These are phyloP conservation scores for Trichosporon faecale DNA, from an alignment of 1,284 basidiomycete species.

Conservation along the genomic window DNA sequence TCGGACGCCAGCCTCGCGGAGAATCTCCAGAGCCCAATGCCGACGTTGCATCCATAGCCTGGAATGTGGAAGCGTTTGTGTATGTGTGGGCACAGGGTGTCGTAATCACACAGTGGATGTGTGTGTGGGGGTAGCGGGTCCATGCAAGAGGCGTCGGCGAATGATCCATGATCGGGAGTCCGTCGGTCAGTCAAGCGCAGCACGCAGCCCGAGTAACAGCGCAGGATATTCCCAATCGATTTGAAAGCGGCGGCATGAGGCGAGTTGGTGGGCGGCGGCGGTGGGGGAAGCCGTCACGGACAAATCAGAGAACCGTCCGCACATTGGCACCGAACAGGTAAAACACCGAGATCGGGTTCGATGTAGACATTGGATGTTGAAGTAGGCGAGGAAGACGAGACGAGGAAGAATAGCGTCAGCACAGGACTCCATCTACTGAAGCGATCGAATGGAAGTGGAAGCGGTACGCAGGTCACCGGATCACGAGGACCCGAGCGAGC, in stretches of 20 bases:
- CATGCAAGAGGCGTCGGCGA: neutral
- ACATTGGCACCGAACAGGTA: neutral
- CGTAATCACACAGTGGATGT: conserved; percentile 6
- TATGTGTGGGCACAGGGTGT: neutral
- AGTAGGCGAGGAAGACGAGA: neutral
- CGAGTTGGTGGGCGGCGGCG: neutral
- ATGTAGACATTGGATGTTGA: neutral
- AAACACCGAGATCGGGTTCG: conserved; percentile 9
- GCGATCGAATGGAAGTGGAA: neutral
- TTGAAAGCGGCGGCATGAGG: neutral
- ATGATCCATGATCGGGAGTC: neutral
- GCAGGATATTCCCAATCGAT: neutral
- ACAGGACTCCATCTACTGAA: neutral
- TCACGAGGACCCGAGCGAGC: conserved; percentile 9
- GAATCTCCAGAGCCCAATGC: conserved; percentile 48
- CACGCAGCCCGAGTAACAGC: neutral
- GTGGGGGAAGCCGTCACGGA: neutral
- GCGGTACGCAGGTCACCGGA: neutral
- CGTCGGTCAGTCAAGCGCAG: neutral
- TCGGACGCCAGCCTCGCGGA: conserved; percentile 42
- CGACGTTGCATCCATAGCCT: conserved; percentile 51
- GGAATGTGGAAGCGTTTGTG: neutral
- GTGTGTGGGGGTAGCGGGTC: neutral
- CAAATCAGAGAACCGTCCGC: conserved; percentile 1
- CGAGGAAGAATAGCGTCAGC: conserved; percentile 1